Conservation (phyloP, 148 eudicot species). For the Cornus suecica region DNA sequence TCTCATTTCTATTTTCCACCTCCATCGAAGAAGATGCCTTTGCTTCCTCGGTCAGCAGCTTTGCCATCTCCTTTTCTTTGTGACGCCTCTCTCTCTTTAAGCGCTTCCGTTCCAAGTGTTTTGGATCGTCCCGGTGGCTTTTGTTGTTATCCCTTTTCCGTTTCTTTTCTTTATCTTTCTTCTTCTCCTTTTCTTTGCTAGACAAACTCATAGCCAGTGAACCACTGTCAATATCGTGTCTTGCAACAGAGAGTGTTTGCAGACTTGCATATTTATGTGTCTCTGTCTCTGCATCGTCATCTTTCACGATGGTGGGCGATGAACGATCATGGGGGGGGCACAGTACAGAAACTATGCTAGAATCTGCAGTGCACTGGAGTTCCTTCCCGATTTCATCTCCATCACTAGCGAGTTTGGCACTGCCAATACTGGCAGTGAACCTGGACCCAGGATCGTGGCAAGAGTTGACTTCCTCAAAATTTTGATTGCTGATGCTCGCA, state of each 20-base stretch:
- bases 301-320: slow-evolving; percentile 29
- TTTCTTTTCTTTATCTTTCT: slow-evolving; percentile 65
- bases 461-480: slow-evolving; percentile 75
- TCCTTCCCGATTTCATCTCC: slow-evolving; percentile 68
- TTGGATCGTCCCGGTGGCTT: slow-evolving; percentile 51
- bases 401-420: slow-evolving; percentile 62
- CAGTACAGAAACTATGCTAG: slow-evolving; percentile 52
- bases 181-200: slow-evolving; percentile 34
- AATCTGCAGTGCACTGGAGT: slow-evolving; percentile 93
- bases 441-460: slow-evolving; percentile 86
- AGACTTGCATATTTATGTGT: slow-evolving; percentile 27
- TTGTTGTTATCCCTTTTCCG: slow-evolving; percentile 53
- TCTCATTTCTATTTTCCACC: slow-evolving; percentile 17
- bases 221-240: slow-evolving; percentile 28
- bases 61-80: slow-evolving; percentile 67
- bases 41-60: slow-evolving; percentile 28
- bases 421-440: slow-evolving; percentile 89
- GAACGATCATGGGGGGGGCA: slow-evolving; percentile 26
- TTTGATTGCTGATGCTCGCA: slow-evolving; percentile 50
- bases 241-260: slow-evolving; percentile 23
- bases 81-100: slow-evolving; percentile 81
- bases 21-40: slow-evolving; percentile 13
- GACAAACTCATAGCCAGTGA: slow-evolving; percentile 4
- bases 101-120: slow-evolving; percentile 67
- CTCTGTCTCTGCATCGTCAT: slow-evolving; percentile 24